phyloP scores from a whole-genome alignment of 1,284 basidiomycete species.

The Trichosporon inkin region DNA sequence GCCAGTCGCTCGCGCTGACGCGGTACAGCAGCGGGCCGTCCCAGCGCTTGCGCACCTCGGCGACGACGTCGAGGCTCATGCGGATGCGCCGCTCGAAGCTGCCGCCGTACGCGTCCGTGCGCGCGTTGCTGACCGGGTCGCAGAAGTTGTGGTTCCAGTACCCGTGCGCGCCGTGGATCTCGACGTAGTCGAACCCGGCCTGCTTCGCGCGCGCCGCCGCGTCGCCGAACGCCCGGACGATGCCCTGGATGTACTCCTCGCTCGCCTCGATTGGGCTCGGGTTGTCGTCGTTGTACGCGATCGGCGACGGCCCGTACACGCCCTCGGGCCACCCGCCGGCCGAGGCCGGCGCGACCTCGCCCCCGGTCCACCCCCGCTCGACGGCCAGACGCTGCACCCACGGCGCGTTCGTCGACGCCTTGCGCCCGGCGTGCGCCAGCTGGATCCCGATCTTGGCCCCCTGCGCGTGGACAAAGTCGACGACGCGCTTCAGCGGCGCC shows the following conservation, averaged over 20 bases:
- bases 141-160: constrained; percentile 63
- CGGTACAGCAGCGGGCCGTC: constrained; percentile 69
- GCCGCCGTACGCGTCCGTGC: constrained; percentile 70
- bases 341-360: constrained; percentile 49
- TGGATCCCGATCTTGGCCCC: constrained; percentile 68
- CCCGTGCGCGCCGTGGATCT: constrained; percentile 68
- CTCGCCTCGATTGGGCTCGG: constrained; percentile 60
- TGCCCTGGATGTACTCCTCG: constrained; percentile 57
- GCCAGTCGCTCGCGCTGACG: constrained; percentile 72
- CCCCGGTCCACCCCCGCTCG: constrained; percentile 41
- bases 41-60: constrained; percentile 59
- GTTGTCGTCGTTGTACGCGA: constrained; percentile 56
- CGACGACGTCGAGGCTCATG: constrained; percentile 60
- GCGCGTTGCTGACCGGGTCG: constrained; percentile 66
- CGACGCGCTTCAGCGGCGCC: constrained; percentile 62
- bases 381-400: constrained; percentile 53
- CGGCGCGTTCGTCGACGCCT: constrained; percentile 62
- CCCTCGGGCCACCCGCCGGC: constrained; percentile 69
- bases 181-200: constrained; percentile 74
- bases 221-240: constrained; percentile 64
- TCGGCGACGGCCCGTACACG: constrained; percentile 57
- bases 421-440: constrained; percentile 72
- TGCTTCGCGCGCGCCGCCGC: constrained; percentile 61
- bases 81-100: constrained; percentile 67
- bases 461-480: constrained; percentile 70